A percentile compares a stretch with the other conserved stretches of the same genome.
phyloP scores from a whole-genome alignment of 352 stramenopile genomes.

The Pilasporangium apinafurcum region DNA sequence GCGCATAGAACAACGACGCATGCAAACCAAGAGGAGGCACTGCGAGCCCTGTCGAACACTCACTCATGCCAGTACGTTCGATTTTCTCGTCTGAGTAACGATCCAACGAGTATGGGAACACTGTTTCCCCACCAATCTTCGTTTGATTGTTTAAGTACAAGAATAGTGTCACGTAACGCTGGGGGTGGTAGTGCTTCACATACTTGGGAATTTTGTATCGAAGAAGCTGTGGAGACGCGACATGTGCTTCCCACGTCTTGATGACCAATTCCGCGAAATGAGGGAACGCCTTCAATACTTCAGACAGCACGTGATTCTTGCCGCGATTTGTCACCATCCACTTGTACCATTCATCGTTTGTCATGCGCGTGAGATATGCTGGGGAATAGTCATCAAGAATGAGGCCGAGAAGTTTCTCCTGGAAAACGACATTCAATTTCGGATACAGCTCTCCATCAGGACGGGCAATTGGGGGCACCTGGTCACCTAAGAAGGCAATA shows the following conservation, averaged over 20 bases:
- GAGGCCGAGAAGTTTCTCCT: conserved; percentile 46
- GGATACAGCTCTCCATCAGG: conserved; percentile 50
- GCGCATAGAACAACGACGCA: conserved; percentile 80
- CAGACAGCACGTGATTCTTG: conserved; percentile 55
- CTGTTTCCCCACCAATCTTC: conserved; percentile 93
- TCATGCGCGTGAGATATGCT: conserved; percentile 40
- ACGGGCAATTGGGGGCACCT: conserved; percentile 32
- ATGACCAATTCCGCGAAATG: conserved; percentile 57
- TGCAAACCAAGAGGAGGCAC: conserved; percentile 66
- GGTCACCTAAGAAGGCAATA: conserved; percentile 48
- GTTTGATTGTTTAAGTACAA: conserved; percentile 96
- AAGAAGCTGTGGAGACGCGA: conserved; percentile 15
- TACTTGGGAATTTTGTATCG: conserved; percentile 62
- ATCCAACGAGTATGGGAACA: conserved; percentile 92
- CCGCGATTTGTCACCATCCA: conserved; percentile 64
- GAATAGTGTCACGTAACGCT: conserved; percentile 96
- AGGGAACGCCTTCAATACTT: conserved; percentile 56
- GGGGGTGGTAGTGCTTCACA: conserved; percentile 79
- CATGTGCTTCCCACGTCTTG: conserved; percentile 55
- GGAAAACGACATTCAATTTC: conserved; percentile 59
- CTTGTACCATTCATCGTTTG: conserved; percentile 66
- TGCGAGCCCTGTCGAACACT: conserved; percentile 71
- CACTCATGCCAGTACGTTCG: conserved; percentile 65
- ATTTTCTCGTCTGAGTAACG: conserved; percentile 66
- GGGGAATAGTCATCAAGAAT: conserved; percentile 66